Evolutionary conservation across 2,329 filamentous ascomycete species (phyloP).

Genomic region (Lithohypha guttulata): DNA sequence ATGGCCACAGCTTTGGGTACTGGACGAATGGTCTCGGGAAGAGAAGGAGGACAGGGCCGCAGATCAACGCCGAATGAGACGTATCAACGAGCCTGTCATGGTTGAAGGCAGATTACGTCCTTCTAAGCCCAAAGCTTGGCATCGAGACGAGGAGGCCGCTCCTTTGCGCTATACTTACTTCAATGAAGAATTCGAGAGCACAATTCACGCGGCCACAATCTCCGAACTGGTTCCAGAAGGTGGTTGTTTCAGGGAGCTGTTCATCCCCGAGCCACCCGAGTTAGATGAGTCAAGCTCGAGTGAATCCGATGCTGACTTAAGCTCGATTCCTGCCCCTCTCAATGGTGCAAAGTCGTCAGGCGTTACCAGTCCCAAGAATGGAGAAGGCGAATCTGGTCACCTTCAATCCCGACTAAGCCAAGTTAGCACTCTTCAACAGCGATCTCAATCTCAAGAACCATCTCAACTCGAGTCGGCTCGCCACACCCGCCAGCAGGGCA

Average conservation of each 20-base stretch:
- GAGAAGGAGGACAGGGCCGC: constrained; percentile 84
- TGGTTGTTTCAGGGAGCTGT: constrained; percentile 73
- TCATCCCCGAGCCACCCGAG: constrained; percentile 73
- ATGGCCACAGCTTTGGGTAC: constrained; percentile 74
- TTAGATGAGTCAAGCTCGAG: constrained; percentile 61
- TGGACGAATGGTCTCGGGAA: constrained; percentile 82
- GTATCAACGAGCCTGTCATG: constrained; percentile 85
- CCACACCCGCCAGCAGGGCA: background rate
- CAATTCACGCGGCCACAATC: constrained; percentile 90
- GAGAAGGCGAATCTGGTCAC: background rate
- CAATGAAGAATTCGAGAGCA: constrained; percentile 92
- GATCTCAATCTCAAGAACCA: constrained; percentile 3
- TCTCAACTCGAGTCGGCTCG: constrained; percentile 8
- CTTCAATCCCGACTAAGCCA: background rate
- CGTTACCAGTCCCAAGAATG: constrained; percentile 16
- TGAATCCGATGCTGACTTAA: constrained; percentile 43
- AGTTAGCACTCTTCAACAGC: background rate
- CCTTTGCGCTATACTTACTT: constrained; percentile 98
- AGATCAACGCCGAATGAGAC: constrained; percentile 66
- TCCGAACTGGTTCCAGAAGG: constrained; percentile 84
- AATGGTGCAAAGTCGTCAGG: constrained; percentile 2
- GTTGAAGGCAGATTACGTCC: constrained; percentile 82
- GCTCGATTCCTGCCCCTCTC: background rate
- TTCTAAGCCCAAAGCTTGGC: constrained; percentile 63
- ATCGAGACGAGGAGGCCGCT: constrained; percentile 73